Evolutionary conservation across 306 rosid genomes (phyloP).

Genomic region (Pyrus communis): DNA sequence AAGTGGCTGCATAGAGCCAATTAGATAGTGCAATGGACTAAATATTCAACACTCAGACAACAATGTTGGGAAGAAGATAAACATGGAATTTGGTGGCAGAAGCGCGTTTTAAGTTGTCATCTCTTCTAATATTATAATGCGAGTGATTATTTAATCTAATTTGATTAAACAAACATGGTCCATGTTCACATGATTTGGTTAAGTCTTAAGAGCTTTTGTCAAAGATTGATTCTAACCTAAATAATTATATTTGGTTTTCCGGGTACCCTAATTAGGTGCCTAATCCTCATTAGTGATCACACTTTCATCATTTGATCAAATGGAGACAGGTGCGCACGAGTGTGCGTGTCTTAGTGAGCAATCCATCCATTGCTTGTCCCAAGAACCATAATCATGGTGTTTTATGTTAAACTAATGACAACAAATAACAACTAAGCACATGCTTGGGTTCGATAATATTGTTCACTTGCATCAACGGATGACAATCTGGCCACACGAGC

Average conservation of each 20-base stretch:
- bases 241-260: background rate
- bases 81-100: conserved; percentile 63
- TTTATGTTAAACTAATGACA: conserved; percentile 4
- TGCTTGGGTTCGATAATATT: too few species aligned
- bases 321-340: conserved; percentile 34
- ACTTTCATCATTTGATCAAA: conserved; percentile 24
- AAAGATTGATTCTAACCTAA: conserved; percentile 23
- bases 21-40: conserved; percentile 15
- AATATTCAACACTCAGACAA: conserved; percentile 3
- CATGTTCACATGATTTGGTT: conserved; percentile 24
- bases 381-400: conserved; percentile 31
- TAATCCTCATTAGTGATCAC: conserved; percentile 13
- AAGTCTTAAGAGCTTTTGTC: conserved; percentile 9
- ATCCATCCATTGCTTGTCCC: conserved; percentile 54
- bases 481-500: background rate
- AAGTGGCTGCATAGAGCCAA: conserved; percentile 23
- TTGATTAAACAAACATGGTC: conserved; percentile 12
- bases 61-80: conserved; percentile 25
- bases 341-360: conserved; percentile 38
- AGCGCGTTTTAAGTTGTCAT: conserved; percentile 40
- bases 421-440: background rate
- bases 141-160: background rate
- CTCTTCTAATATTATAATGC: conserved; percentile 21
- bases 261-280: background rate
- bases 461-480: background rate